A percentile compares a stretch with the other conserved stretches of the same genome.
Evolutionary conservation across 345 rosid species (phyloP).

Genomic region (Jatropha curcas): DNA sequence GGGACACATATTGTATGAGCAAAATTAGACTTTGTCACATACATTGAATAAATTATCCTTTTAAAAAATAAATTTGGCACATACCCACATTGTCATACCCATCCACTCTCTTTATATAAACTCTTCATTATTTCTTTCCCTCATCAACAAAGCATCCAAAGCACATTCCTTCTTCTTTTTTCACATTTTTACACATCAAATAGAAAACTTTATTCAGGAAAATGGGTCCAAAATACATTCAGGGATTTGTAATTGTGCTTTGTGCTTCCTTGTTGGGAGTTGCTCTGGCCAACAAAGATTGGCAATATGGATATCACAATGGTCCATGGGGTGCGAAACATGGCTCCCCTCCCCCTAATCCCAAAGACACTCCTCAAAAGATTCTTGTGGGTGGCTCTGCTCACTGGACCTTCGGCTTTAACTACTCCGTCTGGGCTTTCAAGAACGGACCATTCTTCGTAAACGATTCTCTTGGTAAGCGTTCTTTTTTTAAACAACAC

Average conservation of each 20-base stretch:
- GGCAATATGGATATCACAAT: no score
- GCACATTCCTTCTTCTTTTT: neutral
- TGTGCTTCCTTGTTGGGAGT: constrained; percentile 26
- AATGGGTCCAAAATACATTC: constrained; percentile 21
- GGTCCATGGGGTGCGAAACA: no score
- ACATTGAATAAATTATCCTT: no score
- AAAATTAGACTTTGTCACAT: no score
- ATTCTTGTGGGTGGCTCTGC: constrained; percentile 65
- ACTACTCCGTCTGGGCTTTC: constrained; percentile 64
- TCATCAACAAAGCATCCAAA: neutral
- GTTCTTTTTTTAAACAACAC: no score
- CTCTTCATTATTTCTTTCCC: neutral
- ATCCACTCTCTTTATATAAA: constrained; percentile 16
- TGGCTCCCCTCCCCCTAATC: neutral
- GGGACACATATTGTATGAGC: no score
- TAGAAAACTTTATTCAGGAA: no score
- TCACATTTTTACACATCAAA: neutral
- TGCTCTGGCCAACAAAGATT: constrained; percentile 27
- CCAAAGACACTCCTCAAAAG: constrained; percentile 24
- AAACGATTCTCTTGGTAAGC: constrained; percentile 71
- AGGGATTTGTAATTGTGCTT: constrained; percentile 3
- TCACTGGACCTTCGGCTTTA: constrained; percentile 61
- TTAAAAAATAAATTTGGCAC: constrained; percentile 21
- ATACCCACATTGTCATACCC: constrained; percentile 8
- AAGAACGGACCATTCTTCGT: constrained; percentile 55